Conservation (phyloP, 345 rosid genomes). For the Ailanthus altissimus region DNA sequence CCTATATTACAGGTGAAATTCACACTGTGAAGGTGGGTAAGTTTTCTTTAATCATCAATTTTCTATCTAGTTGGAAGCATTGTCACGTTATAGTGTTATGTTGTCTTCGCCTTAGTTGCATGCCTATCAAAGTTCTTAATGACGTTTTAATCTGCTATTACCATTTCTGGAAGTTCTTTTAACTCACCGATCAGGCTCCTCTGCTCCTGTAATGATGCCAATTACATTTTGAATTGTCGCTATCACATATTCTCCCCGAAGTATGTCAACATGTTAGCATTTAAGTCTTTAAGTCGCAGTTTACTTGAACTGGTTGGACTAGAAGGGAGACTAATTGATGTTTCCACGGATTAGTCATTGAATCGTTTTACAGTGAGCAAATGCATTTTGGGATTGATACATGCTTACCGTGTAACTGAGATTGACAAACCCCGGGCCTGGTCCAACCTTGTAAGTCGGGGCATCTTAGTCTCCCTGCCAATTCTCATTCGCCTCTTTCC, state of each 20-base stretch:
- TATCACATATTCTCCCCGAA: constrained; percentile 64
- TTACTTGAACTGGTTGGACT: constrained; percentile 4
- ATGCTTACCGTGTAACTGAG: constrained; percentile 61
- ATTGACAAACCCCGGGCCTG: constrained; percentile 72
- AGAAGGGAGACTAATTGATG: background rate
- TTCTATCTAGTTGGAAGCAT: background rate
- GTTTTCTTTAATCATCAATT: background rate
- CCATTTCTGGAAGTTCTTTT: background rate
- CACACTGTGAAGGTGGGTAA: background rate
- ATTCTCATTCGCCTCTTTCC: constrained; percentile 49
- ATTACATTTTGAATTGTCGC: constrained; percentile 76
- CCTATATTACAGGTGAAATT: constrained; percentile 33
- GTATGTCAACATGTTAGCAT: constrained; percentile 8
- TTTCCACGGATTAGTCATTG: background rate
- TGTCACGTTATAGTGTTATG: background rate
- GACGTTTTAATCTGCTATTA: background rate
- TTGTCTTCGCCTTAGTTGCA: background rate
- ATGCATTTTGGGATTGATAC: background rate
- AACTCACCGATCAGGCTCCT: constrained; percentile 82
- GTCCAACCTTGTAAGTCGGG: constrained; percentile 63
- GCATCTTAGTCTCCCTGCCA: constrained; percentile 70
- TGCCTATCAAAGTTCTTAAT: background rate
- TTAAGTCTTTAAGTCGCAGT: background rate
- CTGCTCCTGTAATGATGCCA: constrained; percentile 70
- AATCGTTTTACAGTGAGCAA: background rate